A percentile compares a stretch with the other conserved stretches of the same genome.
These are phyloP conservation scores for Adansonia rubrostipa DNA, from an alignment of 441 rosid species.

Conservation along the genomic window DNA sequence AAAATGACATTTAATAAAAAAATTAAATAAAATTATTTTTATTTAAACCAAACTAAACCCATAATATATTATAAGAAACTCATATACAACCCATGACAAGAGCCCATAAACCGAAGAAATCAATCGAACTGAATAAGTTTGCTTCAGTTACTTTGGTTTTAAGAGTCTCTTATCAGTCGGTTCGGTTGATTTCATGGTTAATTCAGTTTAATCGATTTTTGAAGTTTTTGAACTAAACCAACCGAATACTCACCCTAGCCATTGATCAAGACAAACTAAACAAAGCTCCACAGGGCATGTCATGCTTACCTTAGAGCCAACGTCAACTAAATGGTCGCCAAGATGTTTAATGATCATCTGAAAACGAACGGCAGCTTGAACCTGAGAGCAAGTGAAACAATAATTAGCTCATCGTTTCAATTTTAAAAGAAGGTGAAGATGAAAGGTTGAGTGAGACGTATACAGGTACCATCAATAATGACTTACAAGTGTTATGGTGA, in stretches of 20 bases:
- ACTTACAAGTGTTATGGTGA: conserved; percentile 83
- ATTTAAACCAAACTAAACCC: too few species aligned
- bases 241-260: background rate
- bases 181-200: too few species aligned
- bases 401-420: conserved; percentile 6
- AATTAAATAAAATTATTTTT: too few species aligned
- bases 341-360: conserved; percentile 87
- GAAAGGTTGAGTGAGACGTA: background rate
- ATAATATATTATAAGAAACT: too few species aligned
- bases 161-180: too few species aligned
- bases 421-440: background rate
- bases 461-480: background rate
- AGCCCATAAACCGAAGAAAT: too few species aligned
- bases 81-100: too few species aligned
- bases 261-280: background rate
- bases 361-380: conserved; percentile 94
- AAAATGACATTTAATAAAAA: too few species aligned
- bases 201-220: too few species aligned
- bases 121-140: too few species aligned
- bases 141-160: too few species aligned
- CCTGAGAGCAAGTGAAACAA: conserved; percentile 39
- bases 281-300: background rate
- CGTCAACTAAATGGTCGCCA: conserved; percentile 82
- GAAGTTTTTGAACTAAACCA: too few species aligned
- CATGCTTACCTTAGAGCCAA: conserved; percentile 69